phyloP scores from a whole-genome alignment of 306 rosid genomes.

The Cicer judaicum region DNA sequence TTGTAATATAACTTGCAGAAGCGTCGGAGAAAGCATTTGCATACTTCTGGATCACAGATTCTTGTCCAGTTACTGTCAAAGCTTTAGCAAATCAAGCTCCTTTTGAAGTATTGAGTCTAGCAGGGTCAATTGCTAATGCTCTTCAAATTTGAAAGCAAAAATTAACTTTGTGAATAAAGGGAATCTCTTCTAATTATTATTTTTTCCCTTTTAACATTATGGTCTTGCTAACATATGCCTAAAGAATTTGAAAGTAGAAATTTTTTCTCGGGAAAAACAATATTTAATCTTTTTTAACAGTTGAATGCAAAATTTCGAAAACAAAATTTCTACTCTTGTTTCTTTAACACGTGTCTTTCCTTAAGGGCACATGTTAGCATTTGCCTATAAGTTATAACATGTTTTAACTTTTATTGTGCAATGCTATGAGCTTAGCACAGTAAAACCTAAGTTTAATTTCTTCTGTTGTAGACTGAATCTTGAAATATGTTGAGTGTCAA shows the following conservation, averaged over 20 bases:
- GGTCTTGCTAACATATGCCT: background rate
- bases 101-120: slow-evolving; percentile 87
- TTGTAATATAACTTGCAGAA: slow-evolving; percentile 42
- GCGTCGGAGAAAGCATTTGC: slow-evolving; percentile 63
- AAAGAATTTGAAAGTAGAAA: no score
- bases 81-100: slow-evolving; percentile 77
- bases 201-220: slow-evolving; percentile 14
- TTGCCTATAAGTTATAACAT: background rate
- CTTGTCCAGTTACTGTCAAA: slow-evolving; percentile 86
- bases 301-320: no score
- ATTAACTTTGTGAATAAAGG: slow-evolving; percentile 34
- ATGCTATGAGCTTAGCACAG: slow-evolving; percentile 28
- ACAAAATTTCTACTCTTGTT: no score
- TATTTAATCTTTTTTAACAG: no score
- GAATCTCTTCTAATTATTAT: slow-evolving; percentile 8
- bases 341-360: no score
- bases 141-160: slow-evolving; percentile 65
- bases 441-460: slow-evolving; percentile 5
- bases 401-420: slow-evolving; percentile 21
- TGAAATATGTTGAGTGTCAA: slow-evolving; percentile 21
- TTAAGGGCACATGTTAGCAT: no score
- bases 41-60: slow-evolving; percentile 96
- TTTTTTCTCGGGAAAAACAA: no score
- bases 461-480: background rate
- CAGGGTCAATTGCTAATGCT: slow-evolving; percentile 86